phyloP scores from a whole-genome alignment of 208 protist genomes.

The Leishmania amazonensis region DNA sequence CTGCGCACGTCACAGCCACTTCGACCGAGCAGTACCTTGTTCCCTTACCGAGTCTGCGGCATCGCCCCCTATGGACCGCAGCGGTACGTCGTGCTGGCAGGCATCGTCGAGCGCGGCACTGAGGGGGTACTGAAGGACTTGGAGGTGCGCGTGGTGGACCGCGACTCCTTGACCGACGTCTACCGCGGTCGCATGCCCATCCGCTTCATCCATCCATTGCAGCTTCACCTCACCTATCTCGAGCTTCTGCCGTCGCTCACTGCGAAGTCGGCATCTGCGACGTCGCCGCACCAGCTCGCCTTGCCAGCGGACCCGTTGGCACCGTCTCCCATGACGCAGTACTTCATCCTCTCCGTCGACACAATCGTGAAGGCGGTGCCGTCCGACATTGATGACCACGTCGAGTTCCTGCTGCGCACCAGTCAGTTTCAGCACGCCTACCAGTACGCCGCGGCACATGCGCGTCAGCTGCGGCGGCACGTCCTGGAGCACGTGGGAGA shows the following conservation, averaged over 20 bases:
- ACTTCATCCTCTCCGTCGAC: slow-evolving; percentile 65
- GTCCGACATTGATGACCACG: slow-evolving; percentile 65
- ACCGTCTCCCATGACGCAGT: slow-evolving; percentile 30
- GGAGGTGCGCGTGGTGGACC: slow-evolving; percentile 75
- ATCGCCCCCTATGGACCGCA: slow-evolving; percentile 57
- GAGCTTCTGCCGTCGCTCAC: background rate
- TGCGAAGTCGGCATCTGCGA: background rate
- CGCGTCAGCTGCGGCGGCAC: slow-evolving; percentile 35
- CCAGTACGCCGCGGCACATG: slow-evolving; percentile 27
- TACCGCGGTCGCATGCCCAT: slow-evolving; percentile 58
- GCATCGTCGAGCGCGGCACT: slow-evolving; percentile 29
- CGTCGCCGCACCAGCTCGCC: background rate
- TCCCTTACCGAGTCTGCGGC: slow-evolving; percentile 68
- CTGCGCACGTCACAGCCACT: slow-evolving; percentile 21
- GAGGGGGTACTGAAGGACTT: slow-evolving; percentile 56
- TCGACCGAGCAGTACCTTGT: slow-evolving; percentile 24
- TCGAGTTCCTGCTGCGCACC: slow-evolving; percentile 52
- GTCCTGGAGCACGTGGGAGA: slow-evolving; percentile 23
- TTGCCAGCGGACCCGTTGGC: slow-evolving; percentile 2
- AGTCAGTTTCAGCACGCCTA: slow-evolving; percentile 50
- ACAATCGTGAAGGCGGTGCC: slow-evolving; percentile 51
- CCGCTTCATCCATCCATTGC: slow-evolving; percentile 62
- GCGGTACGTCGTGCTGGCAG: slow-evolving; percentile 56
- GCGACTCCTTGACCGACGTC: slow-evolving; percentile 41
- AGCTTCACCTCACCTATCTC: slow-evolving; percentile 53